Evolutionary conservation across 1,284 basidiomycete species (phyloP).

Genomic region (Ganoderma multipileum): DNA sequence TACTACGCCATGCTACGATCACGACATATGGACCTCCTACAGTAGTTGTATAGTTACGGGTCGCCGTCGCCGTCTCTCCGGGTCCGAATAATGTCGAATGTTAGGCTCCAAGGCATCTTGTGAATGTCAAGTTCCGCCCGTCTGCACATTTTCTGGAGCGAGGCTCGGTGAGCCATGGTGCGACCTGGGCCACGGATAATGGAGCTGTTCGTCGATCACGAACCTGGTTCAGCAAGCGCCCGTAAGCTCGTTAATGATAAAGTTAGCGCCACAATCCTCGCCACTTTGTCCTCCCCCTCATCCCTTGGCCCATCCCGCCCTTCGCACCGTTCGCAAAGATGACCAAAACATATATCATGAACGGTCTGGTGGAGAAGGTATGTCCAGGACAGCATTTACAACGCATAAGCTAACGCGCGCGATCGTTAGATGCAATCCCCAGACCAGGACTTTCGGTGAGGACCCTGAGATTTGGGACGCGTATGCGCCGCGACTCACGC

Average conservation of each 20-base stretch:
- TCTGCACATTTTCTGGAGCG: background rate
- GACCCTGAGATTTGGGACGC: conserved; percentile 24
- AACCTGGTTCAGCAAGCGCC: background rate
- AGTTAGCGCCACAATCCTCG: conserved; percentile 25
- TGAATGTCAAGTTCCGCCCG: background rate
- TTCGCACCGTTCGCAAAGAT: conserved; percentile 49
- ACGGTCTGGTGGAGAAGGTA: conserved; percentile 81
- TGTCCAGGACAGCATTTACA: background rate
- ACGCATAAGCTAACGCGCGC: conserved; percentile 25
- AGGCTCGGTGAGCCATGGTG: conserved; percentile 20
- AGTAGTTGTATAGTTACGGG: conserved; percentile 3
- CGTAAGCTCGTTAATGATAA: conserved; percentile 1
- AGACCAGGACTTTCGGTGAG: conserved; percentile 83
- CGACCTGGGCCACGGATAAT: conserved; percentile 6
- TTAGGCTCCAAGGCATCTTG: background rate
- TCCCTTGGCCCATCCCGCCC: conserved; percentile 9
- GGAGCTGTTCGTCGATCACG: background rate
- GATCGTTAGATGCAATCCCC: conserved; percentile 77
- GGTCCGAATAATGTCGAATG: conserved; percentile 4
- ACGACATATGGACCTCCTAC: background rate
- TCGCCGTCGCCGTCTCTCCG: conserved; percentile 2
- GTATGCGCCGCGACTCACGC: conserved; percentile 23
- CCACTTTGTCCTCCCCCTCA: conserved; percentile 22
- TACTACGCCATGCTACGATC: conserved; percentile 1
- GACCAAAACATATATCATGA: conserved; percentile 85